Percentiles rank a stretch among this genome's conserved stretches.
Conservation (phyloP, 148 eudicot species). For the Silene conica region DNA sequence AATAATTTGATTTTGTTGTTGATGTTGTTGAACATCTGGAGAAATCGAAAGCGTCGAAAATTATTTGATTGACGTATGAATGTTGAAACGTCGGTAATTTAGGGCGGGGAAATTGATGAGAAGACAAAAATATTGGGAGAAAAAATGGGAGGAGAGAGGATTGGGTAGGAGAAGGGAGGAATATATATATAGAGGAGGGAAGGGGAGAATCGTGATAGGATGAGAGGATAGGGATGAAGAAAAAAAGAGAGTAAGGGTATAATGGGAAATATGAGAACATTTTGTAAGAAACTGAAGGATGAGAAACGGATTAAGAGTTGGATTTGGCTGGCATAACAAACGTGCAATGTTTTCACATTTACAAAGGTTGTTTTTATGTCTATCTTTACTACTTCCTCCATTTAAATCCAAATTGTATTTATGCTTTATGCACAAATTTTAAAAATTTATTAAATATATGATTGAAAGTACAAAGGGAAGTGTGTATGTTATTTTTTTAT, state of each 20-base stretch:
- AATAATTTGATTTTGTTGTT: not conserved
- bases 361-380: too few species aligned
- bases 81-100: too few species aligned
- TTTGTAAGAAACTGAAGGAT: not conserved
- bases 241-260: not conserved
- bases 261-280: not conserved
- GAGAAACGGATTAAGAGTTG: not conserved
- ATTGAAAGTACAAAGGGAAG: too few species aligned
- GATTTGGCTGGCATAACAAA: slow-evolving; percentile 1
- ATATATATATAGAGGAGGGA: slow-evolving; percentile 12
- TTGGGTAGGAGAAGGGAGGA: not conserved
- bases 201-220: not conserved
- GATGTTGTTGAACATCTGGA: not conserved
- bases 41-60: not conserved
- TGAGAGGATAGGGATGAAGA: slow-evolving; percentile 11
- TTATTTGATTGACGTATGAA: not conserved
- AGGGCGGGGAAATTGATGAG: slow-evolving; percentile 12
- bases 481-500: too few species aligned
- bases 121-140: not conserved
- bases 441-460: too few species aligned
- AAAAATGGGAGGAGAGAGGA: not conserved
- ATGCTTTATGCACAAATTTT: too few species aligned
- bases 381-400: too few species aligned
- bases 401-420: too few species aligned
- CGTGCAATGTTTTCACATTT: slow-evolving; percentile 9